phyloP scores from a whole-genome alignment of 2,329 filamentous ascomycete species.

The Cladosporium oxysporum region DNA sequence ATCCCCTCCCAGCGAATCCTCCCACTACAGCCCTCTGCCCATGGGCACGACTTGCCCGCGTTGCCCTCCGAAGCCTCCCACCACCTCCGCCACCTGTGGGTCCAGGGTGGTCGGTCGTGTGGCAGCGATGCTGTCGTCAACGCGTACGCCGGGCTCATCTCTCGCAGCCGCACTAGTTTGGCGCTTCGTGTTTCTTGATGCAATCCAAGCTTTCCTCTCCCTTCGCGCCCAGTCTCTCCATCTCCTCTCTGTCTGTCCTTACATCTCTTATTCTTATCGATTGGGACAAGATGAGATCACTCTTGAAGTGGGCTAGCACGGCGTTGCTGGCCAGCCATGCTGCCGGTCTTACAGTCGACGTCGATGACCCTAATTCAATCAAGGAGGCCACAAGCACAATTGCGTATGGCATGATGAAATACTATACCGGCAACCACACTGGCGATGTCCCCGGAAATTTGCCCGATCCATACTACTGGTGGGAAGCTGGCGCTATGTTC shows the following conservation, averaged over 20 bases:
- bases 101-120: conserved; percentile 10
- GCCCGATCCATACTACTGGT: conserved; percentile 72
- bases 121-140: conserved; percentile 17
- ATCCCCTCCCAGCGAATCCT: not conserved
- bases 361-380: conserved; percentile 40
- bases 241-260: not conserved
- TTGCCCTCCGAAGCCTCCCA: not conserved
- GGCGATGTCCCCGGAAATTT: conserved; percentile 58
- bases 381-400: conserved; percentile 44
- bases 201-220: conserved; percentile 17
- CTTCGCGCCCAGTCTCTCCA: conserved; percentile 7
- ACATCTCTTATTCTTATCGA: conserved; percentile 22
- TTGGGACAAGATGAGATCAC: conserved; percentile 10
- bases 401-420: conserved; percentile 54
- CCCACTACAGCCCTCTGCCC: not conserved
- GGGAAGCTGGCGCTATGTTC: conserved; percentile 65
- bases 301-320: conserved; percentile 15
- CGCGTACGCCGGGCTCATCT: conserved; percentile 13
- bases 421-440: conserved; percentile 55
- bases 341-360: conserved; percentile 13
- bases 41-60: conserved; percentile 6
- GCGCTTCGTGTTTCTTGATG: conserved; percentile 17
- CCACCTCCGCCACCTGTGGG: conserved; percentile 11
- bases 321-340: conserved; percentile 22
- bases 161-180: conserved; percentile 14